These are phyloP conservation scores for Globisporangium cylindrosporum DNA, from an alignment of 352 stramenopile species.

Conservation along the genomic window DNA sequence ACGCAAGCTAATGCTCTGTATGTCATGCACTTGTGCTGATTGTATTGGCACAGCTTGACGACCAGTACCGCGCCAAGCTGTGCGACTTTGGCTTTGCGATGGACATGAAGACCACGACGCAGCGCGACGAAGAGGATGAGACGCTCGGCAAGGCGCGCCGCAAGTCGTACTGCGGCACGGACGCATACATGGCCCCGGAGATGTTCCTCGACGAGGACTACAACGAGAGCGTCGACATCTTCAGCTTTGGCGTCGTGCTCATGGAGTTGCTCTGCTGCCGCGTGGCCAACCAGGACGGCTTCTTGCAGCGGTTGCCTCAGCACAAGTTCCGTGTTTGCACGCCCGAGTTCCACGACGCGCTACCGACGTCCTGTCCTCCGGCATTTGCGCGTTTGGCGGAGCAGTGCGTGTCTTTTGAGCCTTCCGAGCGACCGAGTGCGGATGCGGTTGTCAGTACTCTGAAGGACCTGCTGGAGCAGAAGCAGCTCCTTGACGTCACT, in stretches of 20 bases:
- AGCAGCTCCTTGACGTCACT: conserved; percentile 13
- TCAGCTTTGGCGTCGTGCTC: conserved; percentile 84
- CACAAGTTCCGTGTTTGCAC: conserved; percentile 69
- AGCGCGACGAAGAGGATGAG: conserved; percentile 25
- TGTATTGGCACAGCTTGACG: conserved; percentile 38
- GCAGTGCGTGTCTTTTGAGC: conserved; percentile 77
- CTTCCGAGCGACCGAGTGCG: conserved; percentile 53
- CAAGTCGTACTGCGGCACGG: conserved; percentile 86
- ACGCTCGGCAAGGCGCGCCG: conserved; percentile 37
- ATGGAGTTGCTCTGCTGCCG: conserved; percentile 87
- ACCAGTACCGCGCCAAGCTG: conserved; percentile 65
- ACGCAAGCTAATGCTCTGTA: not conserved
- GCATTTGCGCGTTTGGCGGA: conserved; percentile 59
- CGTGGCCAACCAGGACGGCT: conserved; percentile 72
- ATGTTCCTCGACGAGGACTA: conserved; percentile 87
- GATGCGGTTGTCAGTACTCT: conserved; percentile 43
- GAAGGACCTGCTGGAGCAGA: conserved; percentile 37
- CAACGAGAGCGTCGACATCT: conserved; percentile 82
- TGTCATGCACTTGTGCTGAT: not conserved
- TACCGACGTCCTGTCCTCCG: conserved; percentile 59
- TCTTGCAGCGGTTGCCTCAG: conserved; percentile 79
- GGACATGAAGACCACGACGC: conserved; percentile 44
- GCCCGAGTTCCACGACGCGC: conserved; percentile 62
- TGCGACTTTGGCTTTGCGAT: conserved; percentile 87
- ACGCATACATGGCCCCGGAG: conserved; percentile 83